Base-by-base conservation (phyloP, 305 asterid genomes). In the Fraxinus ornus region DNA sequence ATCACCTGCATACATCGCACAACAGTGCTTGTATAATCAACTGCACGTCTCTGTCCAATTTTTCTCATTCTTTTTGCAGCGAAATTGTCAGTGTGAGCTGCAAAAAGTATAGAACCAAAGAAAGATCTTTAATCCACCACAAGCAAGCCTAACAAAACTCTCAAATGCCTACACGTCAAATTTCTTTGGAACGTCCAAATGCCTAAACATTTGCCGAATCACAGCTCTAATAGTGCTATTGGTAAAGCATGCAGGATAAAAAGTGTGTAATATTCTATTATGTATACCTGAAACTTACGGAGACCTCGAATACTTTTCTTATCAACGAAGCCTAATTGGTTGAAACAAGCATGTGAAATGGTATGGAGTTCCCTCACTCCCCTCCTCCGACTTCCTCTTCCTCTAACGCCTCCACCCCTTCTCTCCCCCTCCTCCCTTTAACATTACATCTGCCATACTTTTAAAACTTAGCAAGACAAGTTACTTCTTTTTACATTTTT, bases 21-120 rank as follows among this genome's bases (percentile, higher is more conserved):
- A 80, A 95, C 97, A 62, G 99, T 94, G 88, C 97, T 94, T 21
- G 99, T 94, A 85, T 95, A 95, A 87, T 95, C 99, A 80, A 95
- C 99, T 81, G 99, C 97, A 80, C 97, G 93, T 81, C 99, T 91
- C 86, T 95, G 99, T 28, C 99, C 99, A 88, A 90, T 88, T 87
- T 94, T 95, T 85, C 97, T 93, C 91, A 94, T 93, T 89, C 97
- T 92, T 88, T 94, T 95, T 64, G 94, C 93, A 83, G 91, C 96
- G 90, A 88, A 93, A 89, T 79, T 90, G 78, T 95, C 99, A 60
- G 88, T 93, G 84, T 95, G 94, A 84, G 92, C 97, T 93, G 91
- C 92, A 88, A 85, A 76, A 79, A 62, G 76, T 60, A 78, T 32
- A 76, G 83, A 81, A 79, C 52, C 79, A 79, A 72, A 68, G 84